Evolutionary conservation across 1,139 yeast genomes (phyloP), one percentile per base, ranked within the genome.

Genomic region (Suhomyces wounanorum): DNA sequence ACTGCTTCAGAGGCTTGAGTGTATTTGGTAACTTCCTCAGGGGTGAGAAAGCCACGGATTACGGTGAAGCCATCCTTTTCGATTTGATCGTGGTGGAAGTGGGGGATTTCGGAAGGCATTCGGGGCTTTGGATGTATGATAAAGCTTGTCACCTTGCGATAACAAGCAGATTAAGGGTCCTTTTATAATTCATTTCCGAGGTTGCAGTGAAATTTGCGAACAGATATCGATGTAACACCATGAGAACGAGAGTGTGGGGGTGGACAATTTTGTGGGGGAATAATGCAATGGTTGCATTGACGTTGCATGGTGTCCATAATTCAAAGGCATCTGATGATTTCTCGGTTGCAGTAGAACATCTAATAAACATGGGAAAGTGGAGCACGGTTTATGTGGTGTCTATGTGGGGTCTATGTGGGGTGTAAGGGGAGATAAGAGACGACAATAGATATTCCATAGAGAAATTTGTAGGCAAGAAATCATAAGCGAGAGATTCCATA

Each of bases 11-110:
- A 69, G 0, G 81, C 78, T 7, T 56, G 52, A 45, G 62, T 62
- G 59, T 78, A 79, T 39, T 59, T 55, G 25, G 63, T 67, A 39
- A 79, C 61, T 56, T 80, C 83, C 40, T 73, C 71, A 3, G 70
- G 69, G 8, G 72, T 61, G 39, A 81, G 71, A 46, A 80, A 75
- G 36, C 64, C 64, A 44, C 77, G 68, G 44, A 80, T 64, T 11
- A 81, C 68, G 3, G 77, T 70, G 63, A 70, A 81, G 2, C 84
- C 84, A 42, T 70, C 64, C 41, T 72, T 66, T 42, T 68, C 76
- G 40, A 79, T 73, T 51, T 75, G 72, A 48, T 72, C 46, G 43
- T 62, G 61, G 38, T 51, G 51, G 14, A 30, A 40, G 47, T 45
- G 53, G 14, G 53, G 48, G 33, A 51, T 48, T 6, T 37, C 36